Conservation (phyloP, 2,329 filamentous ascomycete species). For the Fusarium compactum region DNA sequence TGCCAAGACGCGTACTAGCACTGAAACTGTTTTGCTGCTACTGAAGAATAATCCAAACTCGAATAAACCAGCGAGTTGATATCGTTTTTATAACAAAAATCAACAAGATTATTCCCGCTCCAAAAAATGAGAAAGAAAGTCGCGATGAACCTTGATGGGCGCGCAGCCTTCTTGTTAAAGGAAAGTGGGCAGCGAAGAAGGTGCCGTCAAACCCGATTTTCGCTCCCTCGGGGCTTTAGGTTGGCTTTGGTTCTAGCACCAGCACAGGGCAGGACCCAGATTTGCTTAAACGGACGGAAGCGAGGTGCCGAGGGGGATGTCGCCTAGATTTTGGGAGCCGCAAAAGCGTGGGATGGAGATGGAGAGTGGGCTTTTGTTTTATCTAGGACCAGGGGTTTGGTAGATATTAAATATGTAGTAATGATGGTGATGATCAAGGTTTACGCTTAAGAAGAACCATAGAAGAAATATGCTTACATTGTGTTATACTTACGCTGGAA, state of each 20-base stretch:
- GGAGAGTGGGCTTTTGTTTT: constrained; percentile 9
- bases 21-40: constrained; percentile 6
- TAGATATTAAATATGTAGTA: not conserved
- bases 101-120: not conserved
- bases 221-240: constrained; percentile 24
- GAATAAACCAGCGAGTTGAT: constrained; percentile 9
- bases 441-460: constrained; percentile 3
- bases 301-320: constrained; percentile 41
- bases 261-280: constrained; percentile 14
- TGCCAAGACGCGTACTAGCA: constrained; percentile 37
- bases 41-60: constrained; percentile 7
- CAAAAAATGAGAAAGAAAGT: not conserved
- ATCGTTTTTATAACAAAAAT: constrained; percentile 18
- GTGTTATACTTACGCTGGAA: not conserved
- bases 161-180: constrained; percentile 26
- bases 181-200: constrained; percentile 14
- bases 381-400: constrained; percentile 13
- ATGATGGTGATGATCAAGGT: not conserved
- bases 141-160: constrained; percentile 37
- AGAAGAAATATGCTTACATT: not conserved
- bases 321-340: constrained; percentile 17
- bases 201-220: constrained; percentile 21
- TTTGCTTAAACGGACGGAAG: constrained; percentile 25
- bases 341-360: constrained; percentile 21
- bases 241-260: constrained; percentile 1